A percentile compares a stretch with the other conserved stretches of the same genome.
These are phyloP conservation scores for Diplodia sapinea DNA, from an alignment of 2,329 filamentous ascomycete species.

Conservation along the genomic window DNA sequence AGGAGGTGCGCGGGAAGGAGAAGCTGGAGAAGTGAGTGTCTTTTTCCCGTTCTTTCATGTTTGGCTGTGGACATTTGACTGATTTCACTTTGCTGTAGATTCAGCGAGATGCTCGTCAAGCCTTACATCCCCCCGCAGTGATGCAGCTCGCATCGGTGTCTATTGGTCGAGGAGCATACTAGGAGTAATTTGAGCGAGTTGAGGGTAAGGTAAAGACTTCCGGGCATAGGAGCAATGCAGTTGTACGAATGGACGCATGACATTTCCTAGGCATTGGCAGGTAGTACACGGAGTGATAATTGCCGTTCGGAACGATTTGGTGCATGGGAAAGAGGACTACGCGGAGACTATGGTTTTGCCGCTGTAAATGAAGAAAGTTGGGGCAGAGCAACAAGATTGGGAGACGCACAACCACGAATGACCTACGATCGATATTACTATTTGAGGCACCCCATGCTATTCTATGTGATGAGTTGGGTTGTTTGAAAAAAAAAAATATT, in stretches of 20 bases:
- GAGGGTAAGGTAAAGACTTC: neutral
- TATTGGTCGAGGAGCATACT: neutral
- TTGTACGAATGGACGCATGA: neutral
- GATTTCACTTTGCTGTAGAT: slow-evolving; percentile 49
- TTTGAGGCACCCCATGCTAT: too few relatives aligned
- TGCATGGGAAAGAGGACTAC: neutral
- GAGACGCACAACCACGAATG: neutral
- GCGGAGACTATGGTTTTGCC: neutral
- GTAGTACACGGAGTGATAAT: neutral
- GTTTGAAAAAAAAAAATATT: too few relatives aligned
- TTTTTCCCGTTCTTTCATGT: neutral
- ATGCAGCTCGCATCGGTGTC: neutral
- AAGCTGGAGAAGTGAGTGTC: slow-evolving; percentile 72
- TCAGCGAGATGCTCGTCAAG: slow-evolving; percentile 81
- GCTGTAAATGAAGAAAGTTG: neutral
- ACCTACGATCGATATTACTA: too few relatives aligned
- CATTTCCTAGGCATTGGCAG: neutral
- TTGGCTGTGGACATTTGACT: slow-evolving; percentile 33
- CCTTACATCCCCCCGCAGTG: slow-evolving; percentile 72
- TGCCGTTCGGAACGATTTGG: neutral
- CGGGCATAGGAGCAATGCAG: neutral
- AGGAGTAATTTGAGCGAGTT: neutral
- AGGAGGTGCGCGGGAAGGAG: slow-evolving; percentile 95
- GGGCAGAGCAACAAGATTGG: neutral
- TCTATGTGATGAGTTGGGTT: too few relatives aligned